These are phyloP conservation scores for Cenchrus fungigraminus DNA, from an alignment of 176 grass and related monocot genomes.

Conservation along the genomic window DNA sequence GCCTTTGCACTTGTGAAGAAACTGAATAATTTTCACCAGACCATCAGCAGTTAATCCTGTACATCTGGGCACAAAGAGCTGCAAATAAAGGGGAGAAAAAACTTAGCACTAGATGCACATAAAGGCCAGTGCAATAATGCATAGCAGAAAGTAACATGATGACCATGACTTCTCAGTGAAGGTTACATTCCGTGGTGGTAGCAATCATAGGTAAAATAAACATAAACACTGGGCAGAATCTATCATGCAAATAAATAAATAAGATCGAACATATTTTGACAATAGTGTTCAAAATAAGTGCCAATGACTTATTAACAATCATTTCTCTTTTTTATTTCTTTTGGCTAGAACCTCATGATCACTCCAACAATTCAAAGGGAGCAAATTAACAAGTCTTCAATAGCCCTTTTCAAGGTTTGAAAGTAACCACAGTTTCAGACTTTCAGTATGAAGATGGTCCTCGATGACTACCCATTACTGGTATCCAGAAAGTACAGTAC, in stretches of 20 bases:
- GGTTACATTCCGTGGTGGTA: neutral
- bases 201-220: neutral
- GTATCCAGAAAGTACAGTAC: slow-evolving; percentile 6
- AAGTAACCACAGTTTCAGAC: slow-evolving; percentile 4
- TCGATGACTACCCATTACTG: neutral
- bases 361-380: slow-evolving; percentile 5
- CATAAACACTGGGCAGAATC: slow-evolving; percentile 1
- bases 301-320: neutral
- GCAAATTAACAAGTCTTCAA: neutral
- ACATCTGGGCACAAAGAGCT: slow-evolving; percentile 86
- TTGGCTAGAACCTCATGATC: slow-evolving; percentile 1
- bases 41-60: slow-evolving; percentile 76
- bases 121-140: slow-evolving; percentile 32
- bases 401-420: slow-evolving; percentile 3
- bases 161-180: slow-evolving; percentile 15
- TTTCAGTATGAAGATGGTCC: slow-evolving; percentile 10
- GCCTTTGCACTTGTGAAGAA: slow-evolving; percentile 49
- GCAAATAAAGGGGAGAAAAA: slow-evolving; percentile 48
- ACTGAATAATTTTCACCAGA: slow-evolving; percentile 64
- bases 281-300: neutral
- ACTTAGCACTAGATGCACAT: slow-evolving; percentile 36
- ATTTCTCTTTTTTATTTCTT: neutral
- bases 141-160: slow-evolving; percentile 17
- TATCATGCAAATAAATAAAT: slow-evolving; percentile 14
- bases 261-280: neutral